Conservation (phyloP, 352 stramenopile genomes). For the Plasmopara muralis region DNA sequence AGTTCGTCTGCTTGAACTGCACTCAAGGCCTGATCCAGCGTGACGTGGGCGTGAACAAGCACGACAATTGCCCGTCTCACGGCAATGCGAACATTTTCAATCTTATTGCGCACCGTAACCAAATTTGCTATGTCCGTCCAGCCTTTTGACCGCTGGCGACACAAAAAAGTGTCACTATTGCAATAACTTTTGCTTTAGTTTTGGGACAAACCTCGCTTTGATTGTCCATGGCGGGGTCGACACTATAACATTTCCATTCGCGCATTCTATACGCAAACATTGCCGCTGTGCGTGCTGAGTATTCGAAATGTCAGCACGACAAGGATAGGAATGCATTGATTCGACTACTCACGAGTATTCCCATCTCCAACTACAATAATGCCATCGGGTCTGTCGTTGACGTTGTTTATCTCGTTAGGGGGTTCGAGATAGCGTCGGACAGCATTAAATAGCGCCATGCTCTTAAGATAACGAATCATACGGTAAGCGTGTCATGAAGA, state of each 20-base stretch:
- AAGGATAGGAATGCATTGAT: constrained; percentile 1
- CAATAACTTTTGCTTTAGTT: too few relatives aligned
- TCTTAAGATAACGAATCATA: constrained; percentile 26
- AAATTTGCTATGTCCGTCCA: constrained; percentile 61
- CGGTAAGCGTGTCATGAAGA: too few relatives aligned
- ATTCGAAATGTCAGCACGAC: constrained; percentile 1
- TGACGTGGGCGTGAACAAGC: constrained; percentile 75
- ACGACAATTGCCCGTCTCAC: constrained; percentile 57
- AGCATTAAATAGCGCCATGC: constrained; percentile 80
- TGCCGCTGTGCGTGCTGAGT: constrained; percentile 56
- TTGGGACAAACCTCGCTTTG: constrained; percentile 30
- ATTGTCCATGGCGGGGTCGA: constrained; percentile 72
- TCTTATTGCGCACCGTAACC: constrained; percentile 75
- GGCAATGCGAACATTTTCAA: constrained; percentile 71
- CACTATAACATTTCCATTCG: constrained; percentile 70
- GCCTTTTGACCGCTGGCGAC: constrained; percentile 30
- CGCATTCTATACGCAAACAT: constrained; percentile 70
- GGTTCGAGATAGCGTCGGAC: constrained; percentile 57
- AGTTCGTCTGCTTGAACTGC: constrained; percentile 56
- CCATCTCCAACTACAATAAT: constrained; percentile 76
- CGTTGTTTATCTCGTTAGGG: constrained; percentile 12
- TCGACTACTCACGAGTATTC: constrained; percentile 51
- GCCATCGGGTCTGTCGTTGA: constrained; percentile 36
- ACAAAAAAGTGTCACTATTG: background rate
- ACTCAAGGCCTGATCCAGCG: constrained; percentile 58